phyloP scores from a whole-genome alignment of 2,329 filamentous ascomycete species.

The Septoria petroselini region DNA sequence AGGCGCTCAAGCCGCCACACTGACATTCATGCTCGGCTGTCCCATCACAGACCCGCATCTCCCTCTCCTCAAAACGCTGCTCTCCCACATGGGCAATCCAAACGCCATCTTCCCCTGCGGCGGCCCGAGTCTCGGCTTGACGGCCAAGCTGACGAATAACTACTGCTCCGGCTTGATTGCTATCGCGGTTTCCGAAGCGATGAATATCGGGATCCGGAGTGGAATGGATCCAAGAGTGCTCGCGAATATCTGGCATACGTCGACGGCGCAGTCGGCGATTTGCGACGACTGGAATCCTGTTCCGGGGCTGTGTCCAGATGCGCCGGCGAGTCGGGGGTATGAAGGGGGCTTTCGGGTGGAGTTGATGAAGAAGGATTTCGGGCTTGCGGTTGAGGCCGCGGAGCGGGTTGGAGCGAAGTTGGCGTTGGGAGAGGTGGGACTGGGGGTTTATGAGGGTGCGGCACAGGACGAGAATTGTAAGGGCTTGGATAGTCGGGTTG shows the following conservation, averaged over 20 bases:
- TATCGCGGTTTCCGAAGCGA: conserved; percentile 57
- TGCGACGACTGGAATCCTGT: conserved; percentile 53
- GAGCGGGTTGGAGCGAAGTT: conserved; percentile 51
- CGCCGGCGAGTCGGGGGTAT: conserved; percentile 51
- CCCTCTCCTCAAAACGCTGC: conserved; percentile 43
- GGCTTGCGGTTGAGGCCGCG: conserved; percentile 55
- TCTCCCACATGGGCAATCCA: conserved; percentile 50
- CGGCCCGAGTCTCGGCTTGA: conserved; percentile 54
- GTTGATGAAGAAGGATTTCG: conserved; percentile 60
- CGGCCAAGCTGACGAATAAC: conserved; percentile 61
- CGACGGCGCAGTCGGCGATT: conserved; percentile 53
- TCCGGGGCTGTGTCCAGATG: conserved; percentile 49
- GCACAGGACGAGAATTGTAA: conserved; percentile 52
- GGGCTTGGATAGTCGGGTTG: conserved; percentile 56
- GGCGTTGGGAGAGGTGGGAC: conserved; percentile 50
- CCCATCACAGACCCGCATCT: conserved; percentile 47
- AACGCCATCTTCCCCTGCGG: conserved; percentile 56
- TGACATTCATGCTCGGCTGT: conserved; percentile 57
- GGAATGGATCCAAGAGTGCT: conserved; percentile 56
- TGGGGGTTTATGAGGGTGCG: conserved; percentile 53
- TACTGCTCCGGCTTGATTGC: conserved; percentile 59
- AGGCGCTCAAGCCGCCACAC: conserved; percentile 51
- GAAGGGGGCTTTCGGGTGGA: conserved; percentile 58
- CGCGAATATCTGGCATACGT: conserved; percentile 51
- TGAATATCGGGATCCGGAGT: conserved; percentile 59